These are phyloP conservation scores for Amylostereum areolatum DNA, from an alignment of 1,284 basidiomycete genomes.

Conservation along the genomic window DNA sequence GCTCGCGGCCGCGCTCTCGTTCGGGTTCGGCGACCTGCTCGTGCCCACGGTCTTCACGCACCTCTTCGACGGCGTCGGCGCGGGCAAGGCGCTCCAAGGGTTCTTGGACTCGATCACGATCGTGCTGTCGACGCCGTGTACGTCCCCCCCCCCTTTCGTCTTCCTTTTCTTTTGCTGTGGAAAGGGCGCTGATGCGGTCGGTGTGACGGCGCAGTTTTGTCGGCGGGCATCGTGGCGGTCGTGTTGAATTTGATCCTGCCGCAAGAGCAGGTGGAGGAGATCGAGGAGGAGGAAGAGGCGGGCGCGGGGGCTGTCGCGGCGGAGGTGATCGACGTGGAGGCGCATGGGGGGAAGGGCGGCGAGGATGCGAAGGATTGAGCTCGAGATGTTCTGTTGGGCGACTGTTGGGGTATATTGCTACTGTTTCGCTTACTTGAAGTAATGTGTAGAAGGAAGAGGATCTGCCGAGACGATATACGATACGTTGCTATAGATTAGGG, in stretches of 20 bases:
- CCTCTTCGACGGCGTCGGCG: slow-evolving; percentile 62
- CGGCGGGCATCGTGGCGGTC: slow-evolving; percentile 60
- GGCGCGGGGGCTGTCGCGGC: neutral
- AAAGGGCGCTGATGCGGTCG: slow-evolving; percentile 5
- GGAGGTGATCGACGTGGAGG: neutral
- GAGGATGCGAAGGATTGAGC: too few species aligned
- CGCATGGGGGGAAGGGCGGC: too few species aligned
- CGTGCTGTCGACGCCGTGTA: slow-evolving; percentile 72
- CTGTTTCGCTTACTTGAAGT: too few species aligned
- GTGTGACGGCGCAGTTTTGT: slow-evolving; percentile 40
- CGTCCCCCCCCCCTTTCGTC: slow-evolving; percentile 22
- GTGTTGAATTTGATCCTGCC: slow-evolving; percentile 65
- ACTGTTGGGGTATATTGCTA: too few species aligned
- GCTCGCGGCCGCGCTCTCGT: slow-evolving; percentile 62
- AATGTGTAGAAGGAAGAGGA: too few species aligned
- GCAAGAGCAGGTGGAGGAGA: slow-evolving; percentile 31
- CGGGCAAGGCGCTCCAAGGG: slow-evolving; percentile 58
- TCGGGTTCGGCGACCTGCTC: slow-evolving; percentile 70
- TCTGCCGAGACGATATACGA: too few species aligned
- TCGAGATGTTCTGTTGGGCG: too few species aligned
- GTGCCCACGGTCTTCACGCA: slow-evolving; percentile 57
- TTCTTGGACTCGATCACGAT: slow-evolving; percentile 78
- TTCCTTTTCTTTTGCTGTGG: neutral
- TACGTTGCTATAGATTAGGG: too few species aligned
- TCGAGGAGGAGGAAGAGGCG: slow-evolving; percentile 21